Evolutionary conservation across 495 filamentous ascomycete species (phyloP), one percentile per base, ranked within the genome.

Genomic region (Penicillium arizonense): DNA sequence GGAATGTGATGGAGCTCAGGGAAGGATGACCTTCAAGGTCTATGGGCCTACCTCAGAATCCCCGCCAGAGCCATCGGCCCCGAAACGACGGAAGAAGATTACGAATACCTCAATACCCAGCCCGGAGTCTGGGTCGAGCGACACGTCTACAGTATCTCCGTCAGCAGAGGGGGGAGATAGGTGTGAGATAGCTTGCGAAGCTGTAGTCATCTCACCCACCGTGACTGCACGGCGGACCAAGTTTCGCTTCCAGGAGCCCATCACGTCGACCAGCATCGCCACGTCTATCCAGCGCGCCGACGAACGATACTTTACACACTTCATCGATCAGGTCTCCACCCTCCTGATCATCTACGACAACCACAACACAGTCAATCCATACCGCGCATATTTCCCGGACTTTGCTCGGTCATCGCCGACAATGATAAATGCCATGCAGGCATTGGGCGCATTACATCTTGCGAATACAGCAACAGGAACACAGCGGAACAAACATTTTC

Each of bases 1-100:
- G 3, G 67, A 75, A 36, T 75, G 72, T 24, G 70, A 73, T 62
- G 72, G 69, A 1, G 64, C 67, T 5, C 67, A 74, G 53, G 70
- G 68, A 8, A 64, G 65, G 10, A 72, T 73, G 73, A 75, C 71
- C 13, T 73, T 73, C 52, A 75, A 73, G 52, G 69, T 71, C 47
- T 75, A 73, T 37, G 70, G 67, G 2, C 70, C 70, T 11, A 59
- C 65, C n/a, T 26, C 45, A 8, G 28, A 34, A 3, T 24, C 47
- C 24, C 13, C 30, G 18, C 47, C 44, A 33, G 56, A 62, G 47
- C 24, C 62, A 10, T 26, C 61, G 12, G 21, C 57, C 4, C 33
- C 65, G 14, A 63, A 50, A 20, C 67, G 57, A 48, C 55, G 50
- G 14, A 63, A 59, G 16, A 70, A 63, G 41, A 52, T 56, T 7